These are phyloP conservation scores for Trichothecium sympodiale DNA, from an alignment of 2,329 filamentous ascomycete species.

Conservation along the genomic window DNA sequence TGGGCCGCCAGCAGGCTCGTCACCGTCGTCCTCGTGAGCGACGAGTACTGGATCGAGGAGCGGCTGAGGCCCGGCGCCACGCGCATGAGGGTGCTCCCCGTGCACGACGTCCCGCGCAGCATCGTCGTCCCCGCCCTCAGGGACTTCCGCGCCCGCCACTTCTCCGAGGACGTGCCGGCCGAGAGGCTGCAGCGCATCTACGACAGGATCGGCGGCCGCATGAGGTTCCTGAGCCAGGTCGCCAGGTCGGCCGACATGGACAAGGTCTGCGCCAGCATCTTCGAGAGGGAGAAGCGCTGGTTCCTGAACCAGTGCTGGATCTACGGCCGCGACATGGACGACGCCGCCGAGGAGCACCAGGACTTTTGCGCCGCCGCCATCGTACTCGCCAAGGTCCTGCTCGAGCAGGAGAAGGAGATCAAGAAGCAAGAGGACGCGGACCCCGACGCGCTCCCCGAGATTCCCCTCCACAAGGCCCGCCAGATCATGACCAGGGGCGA, in stretches of 20 bases:
- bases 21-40: slow-evolving; percentile 45
- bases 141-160: slow-evolving; percentile 33
- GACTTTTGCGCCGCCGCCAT: slow-evolving; percentile 45
- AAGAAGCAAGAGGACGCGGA: no score
- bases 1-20: slow-evolving; percentile 63
- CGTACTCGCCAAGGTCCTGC: slow-evolving; percentile 45
- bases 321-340: slow-evolving; percentile 53
- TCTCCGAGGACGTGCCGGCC: slow-evolving; percentile 25
- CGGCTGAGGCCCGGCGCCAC: slow-evolving; percentile 43
- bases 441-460: slow-evolving; percentile 39
- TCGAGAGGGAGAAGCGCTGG: slow-evolving; percentile 52
- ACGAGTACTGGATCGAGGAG: slow-evolving; percentile 50
- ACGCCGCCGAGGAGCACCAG: slow-evolving; percentile 56
- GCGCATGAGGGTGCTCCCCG: slow-evolving; percentile 41
- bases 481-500: slow-evolving; percentile 46
- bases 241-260: slow-evolving; percentile 42
- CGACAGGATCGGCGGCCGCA: slow-evolving; percentile 39
- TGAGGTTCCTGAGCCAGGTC: slow-evolving; percentile 41
- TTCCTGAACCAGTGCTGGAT: slow-evolving; percentile 59
- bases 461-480: slow-evolving; percentile 34
- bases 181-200: slow-evolving; percentile 37
- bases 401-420: slow-evolving; percentile 31
- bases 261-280: slow-evolving; percentile 40
- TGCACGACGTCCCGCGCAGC: slow-evolving; percentile 37
- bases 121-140: slow-evolving; percentile 34